Evolutionary conservation across 106 monocot genomes (phyloP).

Genomic region (Posidonia australis): DNA sequence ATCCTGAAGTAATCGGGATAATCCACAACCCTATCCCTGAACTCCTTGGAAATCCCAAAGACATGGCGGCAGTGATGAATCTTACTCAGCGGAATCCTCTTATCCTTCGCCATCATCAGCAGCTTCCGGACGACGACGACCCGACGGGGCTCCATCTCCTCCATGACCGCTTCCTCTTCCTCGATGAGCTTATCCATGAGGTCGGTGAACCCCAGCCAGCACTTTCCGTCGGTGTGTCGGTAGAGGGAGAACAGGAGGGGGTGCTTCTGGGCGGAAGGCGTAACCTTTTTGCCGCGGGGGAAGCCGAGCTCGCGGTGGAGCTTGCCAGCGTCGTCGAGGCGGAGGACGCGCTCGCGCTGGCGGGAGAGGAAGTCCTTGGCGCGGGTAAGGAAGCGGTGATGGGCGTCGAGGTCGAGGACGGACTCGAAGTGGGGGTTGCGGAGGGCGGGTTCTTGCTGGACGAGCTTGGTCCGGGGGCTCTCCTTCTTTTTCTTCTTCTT

Average conservation of each 20-base stretch:
- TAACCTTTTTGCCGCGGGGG: conserved; percentile 57
- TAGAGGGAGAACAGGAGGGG: conserved; percentile 44
- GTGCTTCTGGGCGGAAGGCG: conserved; percentile 32
- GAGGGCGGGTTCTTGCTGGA: conserved; percentile 36
- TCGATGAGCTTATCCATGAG: conserved; percentile 52
- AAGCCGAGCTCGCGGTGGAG: conserved; percentile 64
- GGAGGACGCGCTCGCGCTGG: conserved; percentile 32
- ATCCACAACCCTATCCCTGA: conserved; percentile 61
- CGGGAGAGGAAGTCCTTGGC: conserved; percentile 53
- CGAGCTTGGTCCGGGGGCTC: conserved; percentile 48
- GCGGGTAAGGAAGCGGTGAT: conserved; percentile 72
- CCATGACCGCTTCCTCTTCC: conserved; percentile 45
- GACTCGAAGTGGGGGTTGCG: conserved; percentile 34
- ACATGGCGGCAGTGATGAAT: conserved; percentile 71
- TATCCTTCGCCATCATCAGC: conserved; percentile 62
- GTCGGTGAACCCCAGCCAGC: conserved; percentile 45
- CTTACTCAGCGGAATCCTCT: conserved; percentile 62
- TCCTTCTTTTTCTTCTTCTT: conserved; percentile 66
- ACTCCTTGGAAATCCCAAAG: conserved; percentile 72
- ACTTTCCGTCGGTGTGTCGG: conserved; percentile 19
- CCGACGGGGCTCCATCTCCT: conserved; percentile 22
- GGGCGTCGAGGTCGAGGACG: conserved; percentile 43
- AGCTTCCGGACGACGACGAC: conserved; percentile 56
- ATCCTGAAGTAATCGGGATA: conserved; percentile 70
- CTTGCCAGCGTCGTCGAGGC: conserved; percentile 51